Evolutionary conservation across 331 rosid species (phyloP), one percentile per base, ranked within the genome.

Genomic region (Saraca asoca): DNA sequence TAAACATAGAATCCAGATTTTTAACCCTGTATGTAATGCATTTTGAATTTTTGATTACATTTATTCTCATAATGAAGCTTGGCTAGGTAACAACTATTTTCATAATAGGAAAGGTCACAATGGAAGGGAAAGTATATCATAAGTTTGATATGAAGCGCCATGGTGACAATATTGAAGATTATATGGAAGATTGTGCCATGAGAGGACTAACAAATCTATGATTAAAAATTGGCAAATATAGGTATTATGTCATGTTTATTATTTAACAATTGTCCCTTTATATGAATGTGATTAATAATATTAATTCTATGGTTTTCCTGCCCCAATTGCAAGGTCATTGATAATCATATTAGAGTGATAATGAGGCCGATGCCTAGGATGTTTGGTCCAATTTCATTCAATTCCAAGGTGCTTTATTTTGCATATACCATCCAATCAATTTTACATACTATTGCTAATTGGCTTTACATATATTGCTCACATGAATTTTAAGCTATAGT

Each of bases 291-390:
- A 58, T 69, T 24, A 14, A 34, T 49, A 42, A 48, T 35, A n/a
- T 9, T 73, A 56, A 53, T 74, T 65, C 31, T 76, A 52, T 64
- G 71, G 59, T 68, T 76, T 44, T 24, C 29, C 66, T 73, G 31
- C 64, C 37, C 67, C 66, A 46, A 56, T 52, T 71, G 63, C 52
- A 78, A 94, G 98, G 90, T 94, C 70, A 94, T 94, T 62, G 91
- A 83, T 66, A 88, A 94, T 68, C 91, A 88, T 73, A 83, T 91
- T 13, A 97, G 98, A 68, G 79, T 82, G 37, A 88, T 84, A 74
- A 93, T 90, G 98, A 84, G 96, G 86, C 98, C 98, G 57, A 88
- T 94, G 96, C 98, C 96, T 19, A 96, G 96, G 70, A 93, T 90
- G 96, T 42, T 90, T 66, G 98, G 96, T 73, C 82, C 90, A 75